phyloP scores from a whole-genome alignment of 352 stramenopile genomes.

The Phytophthora niederhauseri region DNA sequence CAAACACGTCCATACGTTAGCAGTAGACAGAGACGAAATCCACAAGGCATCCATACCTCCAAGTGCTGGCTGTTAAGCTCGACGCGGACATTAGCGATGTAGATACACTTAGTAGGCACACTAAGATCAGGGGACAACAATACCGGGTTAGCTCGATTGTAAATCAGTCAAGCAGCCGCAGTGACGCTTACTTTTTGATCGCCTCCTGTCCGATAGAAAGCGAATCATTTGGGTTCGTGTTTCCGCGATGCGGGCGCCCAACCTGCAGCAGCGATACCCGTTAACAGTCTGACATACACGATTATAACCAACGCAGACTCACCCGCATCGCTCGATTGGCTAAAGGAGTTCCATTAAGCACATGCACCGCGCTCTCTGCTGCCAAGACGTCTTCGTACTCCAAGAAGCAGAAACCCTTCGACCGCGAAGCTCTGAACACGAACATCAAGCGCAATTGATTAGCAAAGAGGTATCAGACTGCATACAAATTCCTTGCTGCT shows the following conservation, averaged over 20 bases:
- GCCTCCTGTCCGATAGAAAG: constrained; percentile 74
- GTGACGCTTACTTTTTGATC: constrained; percentile 68
- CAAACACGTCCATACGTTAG: constrained; percentile 3
- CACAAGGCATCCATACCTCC: constrained; percentile 44
- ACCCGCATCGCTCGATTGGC: constrained; percentile 72
- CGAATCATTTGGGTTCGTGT: constrained; percentile 62
- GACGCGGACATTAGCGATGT: constrained; percentile 69
- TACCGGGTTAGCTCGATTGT: not conserved
- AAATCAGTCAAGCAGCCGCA: not conserved
- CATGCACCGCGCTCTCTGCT: constrained; percentile 77
- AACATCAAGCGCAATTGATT: constrained; percentile 9
- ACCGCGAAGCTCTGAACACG: constrained; percentile 52
- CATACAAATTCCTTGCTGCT: constrained; percentile 3
- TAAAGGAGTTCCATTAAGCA: constrained; percentile 69
- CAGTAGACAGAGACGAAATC: not conserved
- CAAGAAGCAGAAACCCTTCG: constrained; percentile 85
- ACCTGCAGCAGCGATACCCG: constrained; percentile 39
- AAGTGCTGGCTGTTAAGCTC: constrained; percentile 82
- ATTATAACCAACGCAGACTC: constrained; percentile 4
- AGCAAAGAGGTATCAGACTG: not conserved
- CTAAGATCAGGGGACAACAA: constrained; percentile 30
- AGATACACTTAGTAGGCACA: constrained; percentile 76
- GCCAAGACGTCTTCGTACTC: constrained; percentile 85
- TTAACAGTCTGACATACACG: not conserved
- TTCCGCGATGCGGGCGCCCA: constrained; percentile 75